These are phyloP conservation scores for Vaccinium darrowii DNA, from an alignment of 148 eudicot genomes.

Conservation along the genomic window DNA sequence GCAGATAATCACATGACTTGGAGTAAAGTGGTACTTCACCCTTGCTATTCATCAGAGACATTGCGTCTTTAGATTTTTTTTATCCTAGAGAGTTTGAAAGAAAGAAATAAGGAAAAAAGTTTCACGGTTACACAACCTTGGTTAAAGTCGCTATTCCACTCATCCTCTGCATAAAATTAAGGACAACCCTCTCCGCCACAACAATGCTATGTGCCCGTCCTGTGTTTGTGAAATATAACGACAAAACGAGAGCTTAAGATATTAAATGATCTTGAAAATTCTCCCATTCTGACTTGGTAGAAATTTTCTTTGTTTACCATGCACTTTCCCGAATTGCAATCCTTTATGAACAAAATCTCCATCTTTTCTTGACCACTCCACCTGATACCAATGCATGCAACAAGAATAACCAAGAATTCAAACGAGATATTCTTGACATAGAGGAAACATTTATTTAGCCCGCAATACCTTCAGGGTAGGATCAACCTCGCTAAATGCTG, in stretches of 20 bases:
- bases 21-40: not conserved
- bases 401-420: conserved; percentile 18
- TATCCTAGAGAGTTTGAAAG: not conserved
- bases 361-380: conserved; percentile 84
- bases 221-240: conserved; percentile 26
- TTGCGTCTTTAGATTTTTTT: not conserved
- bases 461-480: conserved; percentile 72
- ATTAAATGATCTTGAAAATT: not conserved
- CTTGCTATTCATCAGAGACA: not conserved
- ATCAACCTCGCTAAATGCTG: conserved; percentile 85
- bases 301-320: conserved; percentile 45
- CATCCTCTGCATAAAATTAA: conserved; percentile 99
- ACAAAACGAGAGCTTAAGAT: not conserved
- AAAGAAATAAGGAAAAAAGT: no score
- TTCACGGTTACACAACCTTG: conserved; percentile 44
- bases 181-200: conserved; percentile 86
- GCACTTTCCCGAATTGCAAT: conserved; percentile 79
- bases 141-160: conserved; percentile 98
- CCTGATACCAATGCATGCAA: conserved; percentile 39
- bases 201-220: conserved; percentile 86
- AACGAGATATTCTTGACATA: conserved; percentile 3
- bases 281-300: not conserved
- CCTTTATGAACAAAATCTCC: conserved; percentile 83
- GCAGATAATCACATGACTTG: conserved; percentile 1
- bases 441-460: not conserved